Conservation (phyloP, 768 basidiomycete species). For the Agaricus blazei region DNA sequence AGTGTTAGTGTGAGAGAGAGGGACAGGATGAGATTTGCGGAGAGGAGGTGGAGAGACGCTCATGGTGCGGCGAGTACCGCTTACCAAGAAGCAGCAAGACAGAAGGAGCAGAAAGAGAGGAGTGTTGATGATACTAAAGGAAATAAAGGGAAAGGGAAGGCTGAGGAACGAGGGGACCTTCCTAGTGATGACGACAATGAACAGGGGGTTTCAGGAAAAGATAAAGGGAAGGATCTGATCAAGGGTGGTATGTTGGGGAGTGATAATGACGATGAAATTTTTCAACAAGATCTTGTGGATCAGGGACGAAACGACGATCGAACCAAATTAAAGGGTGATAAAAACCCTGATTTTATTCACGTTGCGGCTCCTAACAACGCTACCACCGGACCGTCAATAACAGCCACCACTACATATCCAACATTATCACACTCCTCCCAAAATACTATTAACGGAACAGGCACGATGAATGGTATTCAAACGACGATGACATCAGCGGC, state of each 20-base stretch:
- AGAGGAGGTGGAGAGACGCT: background rate
- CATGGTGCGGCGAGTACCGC: background rate
- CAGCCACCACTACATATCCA: too few species aligned
- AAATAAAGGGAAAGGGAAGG: background rate
- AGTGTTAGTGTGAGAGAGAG: conserved; percentile 24
- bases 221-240: conserved; percentile 1
- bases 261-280: too few species aligned
- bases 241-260: too few species aligned
- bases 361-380: too few species aligned
- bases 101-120: background rate
- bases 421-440: too few species aligned
- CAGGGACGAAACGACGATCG: too few species aligned
- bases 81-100: background rate
- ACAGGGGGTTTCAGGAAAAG: conserved; percentile 1
- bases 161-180: background rate
- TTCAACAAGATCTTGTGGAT: too few species aligned
- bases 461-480: background rate
- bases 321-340: too few species aligned
- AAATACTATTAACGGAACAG: too few species aligned
- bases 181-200: background rate
- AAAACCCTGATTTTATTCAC: too few species aligned
- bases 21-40: conserved; percentile 7
- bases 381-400: too few species aligned
- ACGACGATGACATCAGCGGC: background rate
- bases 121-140: background rate